Evolutionary conservation across 1,284 basidiomycete genomes (phyloP).

Genomic region (Thecaphora thlaspeos): DNA sequence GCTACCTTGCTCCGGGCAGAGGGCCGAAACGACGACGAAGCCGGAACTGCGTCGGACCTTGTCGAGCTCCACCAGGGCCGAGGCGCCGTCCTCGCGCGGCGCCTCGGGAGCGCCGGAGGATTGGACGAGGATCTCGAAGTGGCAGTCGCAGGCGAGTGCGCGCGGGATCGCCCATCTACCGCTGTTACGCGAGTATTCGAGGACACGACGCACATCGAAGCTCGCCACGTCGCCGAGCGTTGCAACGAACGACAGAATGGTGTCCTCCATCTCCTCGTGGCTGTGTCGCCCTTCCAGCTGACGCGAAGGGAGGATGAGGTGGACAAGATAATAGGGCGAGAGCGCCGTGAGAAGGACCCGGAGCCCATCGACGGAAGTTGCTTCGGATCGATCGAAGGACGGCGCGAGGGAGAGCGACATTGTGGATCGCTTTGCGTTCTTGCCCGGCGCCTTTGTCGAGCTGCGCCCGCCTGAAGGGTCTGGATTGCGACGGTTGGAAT

Average conservation of each 20-base stretch:
- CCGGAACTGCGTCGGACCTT: conserved; percentile 14
- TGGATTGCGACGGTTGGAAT: conserved; percentile 3
- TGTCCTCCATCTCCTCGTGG: conserved; percentile 7
- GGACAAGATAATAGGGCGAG: conserved; percentile 16
- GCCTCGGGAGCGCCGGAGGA: neutral
- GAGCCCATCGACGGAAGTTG: conserved; percentile 4
- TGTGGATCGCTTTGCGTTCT: conserved; percentile 4
- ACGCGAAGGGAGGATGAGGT: conserved; percentile 20
- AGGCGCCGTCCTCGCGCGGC: neutral
- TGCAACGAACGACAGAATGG: conserved; percentile 2
- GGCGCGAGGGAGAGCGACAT: conserved; percentile 20
- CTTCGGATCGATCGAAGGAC: conserved; percentile 9
- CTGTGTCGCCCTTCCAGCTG: neutral
- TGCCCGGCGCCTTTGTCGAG: neutral
- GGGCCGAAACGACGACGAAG: conserved; percentile 14
- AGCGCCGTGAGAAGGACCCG: conserved; percentile 11
- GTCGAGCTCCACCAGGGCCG: conserved; percentile 7
- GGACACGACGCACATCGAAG: conserved; percentile 16
- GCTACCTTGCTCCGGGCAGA: neutral
- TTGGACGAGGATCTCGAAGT: conserved; percentile 15
- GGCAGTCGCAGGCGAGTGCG: conserved; percentile 30
- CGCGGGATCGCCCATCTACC: conserved; percentile 23
- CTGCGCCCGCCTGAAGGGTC: neutral
- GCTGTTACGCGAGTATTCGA: conserved; percentile 18
- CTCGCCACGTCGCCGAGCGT: conserved; percentile 4